A percentile compares a stretch with the other conserved stretches of the same genome.
Evolutionary conservation across 192 early-diverging fungal species (phyloP).

Genomic region (Coemansia sp.): DNA sequence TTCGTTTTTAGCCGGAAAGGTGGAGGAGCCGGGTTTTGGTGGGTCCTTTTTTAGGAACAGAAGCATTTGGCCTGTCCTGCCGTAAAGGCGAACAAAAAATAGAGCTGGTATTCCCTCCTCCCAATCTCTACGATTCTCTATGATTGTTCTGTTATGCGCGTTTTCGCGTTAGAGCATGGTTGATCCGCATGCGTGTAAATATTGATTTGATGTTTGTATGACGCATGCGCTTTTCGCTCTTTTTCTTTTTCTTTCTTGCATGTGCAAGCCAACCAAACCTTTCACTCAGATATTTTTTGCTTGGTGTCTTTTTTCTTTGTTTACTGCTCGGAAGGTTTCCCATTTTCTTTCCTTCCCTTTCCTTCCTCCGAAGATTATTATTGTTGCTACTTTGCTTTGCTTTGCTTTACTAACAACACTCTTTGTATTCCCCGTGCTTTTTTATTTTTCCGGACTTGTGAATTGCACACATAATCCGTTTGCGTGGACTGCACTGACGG

Average conservation of each 20-base stretch:
- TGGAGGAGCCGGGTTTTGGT: not conserved
- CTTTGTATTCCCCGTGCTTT: no score
- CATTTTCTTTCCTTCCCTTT: not conserved
- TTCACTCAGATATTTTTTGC: no score
- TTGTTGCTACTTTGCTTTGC: not conserved
- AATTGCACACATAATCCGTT: no score
- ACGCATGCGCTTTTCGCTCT: not conserved
- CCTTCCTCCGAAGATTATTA: not conserved
- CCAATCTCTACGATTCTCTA: not conserved
- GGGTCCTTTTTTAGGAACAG: not conserved
- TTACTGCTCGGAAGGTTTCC: no score
- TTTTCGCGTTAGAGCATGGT: conserved; percentile 1
- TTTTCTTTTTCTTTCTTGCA: not conserved
- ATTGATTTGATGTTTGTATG: not conserved
- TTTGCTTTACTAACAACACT: not conserved
- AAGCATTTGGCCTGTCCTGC: not conserved
- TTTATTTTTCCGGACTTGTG: no score
- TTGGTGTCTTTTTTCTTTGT: no score
- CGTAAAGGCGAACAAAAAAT: not conserved
- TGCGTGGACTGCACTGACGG: no score
- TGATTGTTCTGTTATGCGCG: not conserved
- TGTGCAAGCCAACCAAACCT: no score
- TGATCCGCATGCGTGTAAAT: not conserved
- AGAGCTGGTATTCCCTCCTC: not conserved
- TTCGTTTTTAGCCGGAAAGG: no score